These are phyloP conservation scores for Ganoderma sinense DNA, from an alignment of 1,284 basidiomycete species.

Conservation along the genomic window DNA sequence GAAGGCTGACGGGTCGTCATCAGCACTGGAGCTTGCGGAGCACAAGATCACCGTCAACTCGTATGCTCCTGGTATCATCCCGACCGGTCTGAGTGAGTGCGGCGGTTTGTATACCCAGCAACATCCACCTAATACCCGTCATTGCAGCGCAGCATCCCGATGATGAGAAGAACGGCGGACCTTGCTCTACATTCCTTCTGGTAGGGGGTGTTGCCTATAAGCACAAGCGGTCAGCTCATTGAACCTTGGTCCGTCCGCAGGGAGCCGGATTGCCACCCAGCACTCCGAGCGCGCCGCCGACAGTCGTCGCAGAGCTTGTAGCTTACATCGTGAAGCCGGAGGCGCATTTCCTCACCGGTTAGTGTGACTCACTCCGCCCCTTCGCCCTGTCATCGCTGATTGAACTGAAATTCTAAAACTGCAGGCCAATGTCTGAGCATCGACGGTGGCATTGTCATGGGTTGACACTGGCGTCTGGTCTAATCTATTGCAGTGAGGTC, in stretches of 20 bases:
- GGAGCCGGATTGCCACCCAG: background rate
- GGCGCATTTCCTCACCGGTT: slow-evolving; percentile 34
- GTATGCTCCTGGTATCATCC: slow-evolving; percentile 37
- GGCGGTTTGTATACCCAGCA: too few species aligned
- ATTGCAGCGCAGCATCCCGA: slow-evolving; percentile 29
- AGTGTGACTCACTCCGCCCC: too few species aligned
- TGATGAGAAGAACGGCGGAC: slow-evolving; percentile 30
- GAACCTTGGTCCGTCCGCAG: background rate
- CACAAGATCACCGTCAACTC: slow-evolving; percentile 39
- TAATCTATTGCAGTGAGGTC: background rate
- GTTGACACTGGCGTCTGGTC: slow-evolving; percentile 16
- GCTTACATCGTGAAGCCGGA: slow-evolving; percentile 35
- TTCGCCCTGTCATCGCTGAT: background rate
- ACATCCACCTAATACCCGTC: background rate
- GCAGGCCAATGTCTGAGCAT: slow-evolving; percentile 35
- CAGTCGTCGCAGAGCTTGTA: slow-evolving; percentile 32
- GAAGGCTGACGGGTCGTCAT: background rate
- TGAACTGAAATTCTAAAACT: background rate
- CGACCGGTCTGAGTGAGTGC: slow-evolving; percentile 34
- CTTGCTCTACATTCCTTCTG: slow-evolving; percentile 3
- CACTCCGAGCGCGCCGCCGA: slow-evolving; percentile 24
- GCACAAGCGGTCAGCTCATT: background rate
- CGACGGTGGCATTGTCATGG: slow-evolving; percentile 32
- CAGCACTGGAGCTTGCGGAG: slow-evolving; percentile 31
- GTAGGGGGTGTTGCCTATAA: background rate